Conservation (phyloP, 2,329 filamentous ascomycete species). For the Fusarium devonianum region DNA sequence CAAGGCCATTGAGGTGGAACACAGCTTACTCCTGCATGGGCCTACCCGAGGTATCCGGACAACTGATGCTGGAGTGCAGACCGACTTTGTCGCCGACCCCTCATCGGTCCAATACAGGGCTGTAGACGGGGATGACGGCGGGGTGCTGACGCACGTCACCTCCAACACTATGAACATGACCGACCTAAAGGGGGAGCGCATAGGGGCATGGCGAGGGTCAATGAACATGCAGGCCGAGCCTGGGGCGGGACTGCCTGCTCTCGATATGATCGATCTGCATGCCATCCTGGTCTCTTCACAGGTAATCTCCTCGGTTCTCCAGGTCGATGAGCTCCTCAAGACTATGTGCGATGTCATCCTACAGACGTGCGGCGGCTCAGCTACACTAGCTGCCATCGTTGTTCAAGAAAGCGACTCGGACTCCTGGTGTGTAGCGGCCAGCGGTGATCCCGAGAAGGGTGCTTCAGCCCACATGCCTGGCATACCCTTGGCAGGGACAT, state of each 20-base stretch:
- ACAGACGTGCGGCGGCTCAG: constrained; percentile 75
- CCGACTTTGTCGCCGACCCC: constrained; percentile 69
- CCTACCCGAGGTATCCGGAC: constrained; percentile 65
- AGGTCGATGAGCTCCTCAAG: constrained; percentile 76
- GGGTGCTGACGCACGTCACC: constrained; percentile 51
- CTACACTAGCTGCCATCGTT: constrained; percentile 75
- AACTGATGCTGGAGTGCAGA: constrained; percentile 72
- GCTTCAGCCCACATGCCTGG: constrained; percentile 72
- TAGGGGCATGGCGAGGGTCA: constrained; percentile 69
- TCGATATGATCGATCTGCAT: constrained; percentile 84
- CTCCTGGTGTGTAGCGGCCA: constrained; percentile 77
- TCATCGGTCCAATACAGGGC: constrained; percentile 60
- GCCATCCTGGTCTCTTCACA: constrained; percentile 81
- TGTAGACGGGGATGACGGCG: constrained; percentile 54
- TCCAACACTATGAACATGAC: constrained; percentile 52
- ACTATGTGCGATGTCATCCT: constrained; percentile 85
- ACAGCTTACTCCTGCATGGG: constrained; percentile 71
- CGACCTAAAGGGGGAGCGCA: constrained; percentile 63
- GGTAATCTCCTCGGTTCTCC: constrained; percentile 78
- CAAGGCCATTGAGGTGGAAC: constrained; percentile 70
- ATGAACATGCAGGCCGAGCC: constrained; percentile 63
- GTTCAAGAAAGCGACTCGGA: constrained; percentile 70
- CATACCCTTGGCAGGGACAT: constrained; percentile 69
- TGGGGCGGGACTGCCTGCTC: constrained; percentile 70
- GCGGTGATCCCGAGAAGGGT: constrained; percentile 73